A percentile compares a stretch with the other conserved stretches of the same genome.
These are phyloP conservation scores for Schoenoplectus triqueter DNA, from an alignment of 202 grass and related monocot genomes.

Conservation along the genomic window DNA sequence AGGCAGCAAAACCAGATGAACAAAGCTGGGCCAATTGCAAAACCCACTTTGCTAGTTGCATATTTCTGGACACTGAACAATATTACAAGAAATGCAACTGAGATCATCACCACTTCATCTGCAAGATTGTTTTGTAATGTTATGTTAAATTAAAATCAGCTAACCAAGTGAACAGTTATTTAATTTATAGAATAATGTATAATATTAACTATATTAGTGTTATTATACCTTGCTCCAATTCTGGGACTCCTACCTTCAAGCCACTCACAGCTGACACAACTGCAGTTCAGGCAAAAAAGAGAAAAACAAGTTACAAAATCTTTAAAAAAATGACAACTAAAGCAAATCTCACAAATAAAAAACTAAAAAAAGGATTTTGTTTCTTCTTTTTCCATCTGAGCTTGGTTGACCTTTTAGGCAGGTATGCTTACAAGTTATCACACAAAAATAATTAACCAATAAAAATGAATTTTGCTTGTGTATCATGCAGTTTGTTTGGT, in stretches of 20 bases:
- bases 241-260: conserved; percentile 71
- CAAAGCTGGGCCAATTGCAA: conserved; percentile 85
- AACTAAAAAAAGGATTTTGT: not conserved
- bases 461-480: not conserved
- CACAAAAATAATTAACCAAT: not conserved
- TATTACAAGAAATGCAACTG: conserved; percentile 86
- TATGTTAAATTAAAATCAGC: conserved; percentile 9
- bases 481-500: not conserved
- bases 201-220: not conserved
- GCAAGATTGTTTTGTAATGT: conserved; percentile 35
- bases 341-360: conserved; percentile 1
- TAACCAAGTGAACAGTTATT: not conserved
- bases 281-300: conserved; percentile 47
- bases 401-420: conserved; percentile 11
- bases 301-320: conserved; percentile 2
- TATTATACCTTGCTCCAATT: conserved; percentile 64
- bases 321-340: too few species aligned
- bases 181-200: not conserved
- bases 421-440: conserved; percentile 5
- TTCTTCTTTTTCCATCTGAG: not conserved
- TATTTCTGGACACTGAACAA: conserved; percentile 87
- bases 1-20: conserved; percentile 96
- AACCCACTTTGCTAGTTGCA: conserved; percentile 92
- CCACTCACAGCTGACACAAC: conserved; percentile 79
- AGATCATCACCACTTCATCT: conserved; percentile 90